phyloP scores from a whole-genome alignment of 371 early-diverging fungal species.

The Syncephalastrum contaminatum region DNA sequence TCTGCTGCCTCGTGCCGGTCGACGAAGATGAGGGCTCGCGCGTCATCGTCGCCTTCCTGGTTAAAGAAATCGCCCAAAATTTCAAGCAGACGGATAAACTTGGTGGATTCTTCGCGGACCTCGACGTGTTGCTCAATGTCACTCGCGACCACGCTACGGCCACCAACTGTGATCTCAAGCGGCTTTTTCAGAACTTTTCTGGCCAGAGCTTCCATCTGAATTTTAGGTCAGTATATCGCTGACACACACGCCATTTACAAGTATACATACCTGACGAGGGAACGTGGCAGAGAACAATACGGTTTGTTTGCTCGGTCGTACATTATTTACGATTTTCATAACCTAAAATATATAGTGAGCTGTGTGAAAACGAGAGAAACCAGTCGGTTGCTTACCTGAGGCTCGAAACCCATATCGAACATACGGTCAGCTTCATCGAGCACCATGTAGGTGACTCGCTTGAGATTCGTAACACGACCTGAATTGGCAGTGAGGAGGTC shows the following conservation, averaged over 20 bases:
- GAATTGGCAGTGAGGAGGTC: constrained; percentile 96
- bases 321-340: constrained; percentile 94
- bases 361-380: not conserved
- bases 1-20: constrained; percentile 96
- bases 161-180: constrained; percentile 94
- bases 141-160: constrained; percentile 83
- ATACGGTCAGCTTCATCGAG: constrained; percentile 99
- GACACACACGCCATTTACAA: not conserved
- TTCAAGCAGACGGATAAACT: constrained; percentile 86
- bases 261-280: constrained; percentile 84
- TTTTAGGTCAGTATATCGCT: not conserved
- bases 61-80: constrained; percentile 82
- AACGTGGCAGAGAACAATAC: constrained; percentile 97
- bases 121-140: constrained; percentile 92
- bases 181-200: constrained; percentile 89
- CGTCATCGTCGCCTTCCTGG: constrained; percentile 57
- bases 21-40: constrained; percentile 88
- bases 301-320: constrained; percentile 93
- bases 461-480: constrained; percentile 93
- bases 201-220: constrained; percentile 93
- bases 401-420: constrained; percentile 99
- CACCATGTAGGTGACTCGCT: constrained; percentile 94
- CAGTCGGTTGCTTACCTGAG: constrained; percentile 63
- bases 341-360: constrained; percentile 44
- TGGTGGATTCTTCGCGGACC: constrained; percentile 80